A percentile compares a stretch with the other conserved stretches of the same genome.
Conservation (phyloP, 345 rosid genomes). For the Salix purpurea region DNA sequence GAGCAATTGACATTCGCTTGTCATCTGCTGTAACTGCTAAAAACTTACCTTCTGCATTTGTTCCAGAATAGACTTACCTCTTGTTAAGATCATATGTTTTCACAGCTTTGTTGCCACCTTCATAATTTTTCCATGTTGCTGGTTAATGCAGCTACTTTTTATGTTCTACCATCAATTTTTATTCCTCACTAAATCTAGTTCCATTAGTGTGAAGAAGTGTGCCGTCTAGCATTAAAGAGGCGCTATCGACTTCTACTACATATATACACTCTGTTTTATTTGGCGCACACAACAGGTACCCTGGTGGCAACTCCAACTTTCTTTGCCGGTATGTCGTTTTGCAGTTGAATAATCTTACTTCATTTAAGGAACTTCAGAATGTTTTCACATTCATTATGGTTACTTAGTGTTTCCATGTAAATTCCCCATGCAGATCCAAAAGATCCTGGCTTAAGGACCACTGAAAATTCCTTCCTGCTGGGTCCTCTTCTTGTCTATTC, state of each 20-base stretch:
- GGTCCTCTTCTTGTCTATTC: constrained; percentile 68
- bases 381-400: neutral
- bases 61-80: too few species aligned
- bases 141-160: neutral
- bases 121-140: neutral
- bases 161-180: neutral
- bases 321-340: constrained; percentile 61
- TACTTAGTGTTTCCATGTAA: neutral
- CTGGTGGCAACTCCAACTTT: constrained; percentile 77
- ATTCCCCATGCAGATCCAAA: constrained; percentile 52
- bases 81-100: too few species aligned
- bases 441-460: constrained; percentile 61
- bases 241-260: constrained; percentile 81
- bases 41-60: too few species aligned
- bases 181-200: constrained; percentile 11
- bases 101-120: neutral
- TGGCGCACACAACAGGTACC: constrained; percentile 73
- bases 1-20: neutral
- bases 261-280: constrained; percentile 76
- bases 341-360: constrained; percentile 6
- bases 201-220: constrained; percentile 82
- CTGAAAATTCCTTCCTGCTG: constrained; percentile 77
- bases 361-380: constrained; percentile 1
- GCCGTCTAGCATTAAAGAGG: constrained; percentile 81
- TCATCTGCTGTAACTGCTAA: too few species aligned